Base-by-base conservation (phyloP, 139 green algal species). In the Tetraselmis striata region DNA sequence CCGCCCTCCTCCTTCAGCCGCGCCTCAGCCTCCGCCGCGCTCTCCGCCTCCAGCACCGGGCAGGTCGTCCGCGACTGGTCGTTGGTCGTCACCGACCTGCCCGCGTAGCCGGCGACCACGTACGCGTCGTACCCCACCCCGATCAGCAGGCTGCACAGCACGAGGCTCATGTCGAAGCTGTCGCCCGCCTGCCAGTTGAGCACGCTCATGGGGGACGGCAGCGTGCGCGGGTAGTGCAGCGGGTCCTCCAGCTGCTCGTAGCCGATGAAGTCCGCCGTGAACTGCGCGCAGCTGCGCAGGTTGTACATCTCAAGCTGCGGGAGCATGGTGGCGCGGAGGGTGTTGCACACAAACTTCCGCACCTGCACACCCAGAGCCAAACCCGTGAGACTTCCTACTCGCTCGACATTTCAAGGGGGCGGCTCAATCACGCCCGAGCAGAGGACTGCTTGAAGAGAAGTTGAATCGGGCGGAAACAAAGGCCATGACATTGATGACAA, bases 341-440 rank as follows among this genome's bases (percentile, higher is more conserved):
- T 95, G 29, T 87, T 96, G 88, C 94, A 97, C 74, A 97, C 87
- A 59, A 96, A 90, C 90, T 97, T 97, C 29, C 18, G 59, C 77
- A 92, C 79, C n/a, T n/a, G n/a, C n/a, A n/a, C n/a, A n/a, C n/a
- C n/a, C n/a, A n/a, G n/a, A n/a, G n/a, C n/a, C n/a, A n/a, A n/a
- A n/a, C n/a, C n/a, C n/a, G n/a, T n/a, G n/a, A n/a, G n/a, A n/a
- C n/a, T n/a, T n/a, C n/a, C n/a, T n/a, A n/a, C n/a, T n/a, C n/a
- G n/a, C n/a, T n/a, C n/a, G n/a, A n/a, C n/a, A n/a, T n/a, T n/a
- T n/a, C n/a, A n/a, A n/a, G n/a, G n/a, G n/a, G n/a, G n/a, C n/a
- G n/a, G n/a, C n/a, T n/a, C n/a, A n/a, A n/a, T n/a, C n/a, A n/a
- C n/a, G n/a, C n/a, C n/a, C n/a, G n/a, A n/a, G n/a, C n/a, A n/a